Evolutionary conservation across 441 rosid genomes (phyloP), one percentile per base, ranked within the genome.

Genomic region (Erodium texanum): DNA sequence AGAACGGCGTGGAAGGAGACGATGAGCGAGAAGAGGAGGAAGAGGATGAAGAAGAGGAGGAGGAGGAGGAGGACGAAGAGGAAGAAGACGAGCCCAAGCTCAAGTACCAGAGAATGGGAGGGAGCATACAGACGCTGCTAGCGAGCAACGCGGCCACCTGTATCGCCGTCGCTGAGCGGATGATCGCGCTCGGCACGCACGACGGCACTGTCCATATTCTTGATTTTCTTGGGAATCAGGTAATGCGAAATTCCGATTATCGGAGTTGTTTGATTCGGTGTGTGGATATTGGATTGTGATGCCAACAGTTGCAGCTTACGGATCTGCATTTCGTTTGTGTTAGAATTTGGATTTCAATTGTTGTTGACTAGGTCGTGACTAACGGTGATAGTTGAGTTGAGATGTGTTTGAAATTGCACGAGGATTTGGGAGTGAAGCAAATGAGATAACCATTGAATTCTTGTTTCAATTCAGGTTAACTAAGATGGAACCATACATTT

Each of bases 171-270:
- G 97, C 97, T 0, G 96, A 90, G 71, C 83, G 98, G 56, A 89
- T 95, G 98, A 90, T 95, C 82, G 98, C 97, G 11, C 96, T 95
- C 56, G 99, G 99, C 23, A 90, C 98, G 1, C 90, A 85, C 58
- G 96, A 77, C 45, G 99, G 99, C 20, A 77, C 88, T 19, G 89
- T 95, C 7, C 96, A 89, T 77, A 92, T 95, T 73, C 97, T 95
- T 68, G 99, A 92, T 84, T 92, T 95, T 68, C 81, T 92, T 20
- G 99, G 99, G 15, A 92, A 95, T 78, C 98, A 95, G 97, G 99
- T 80, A 7, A 64, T 20, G 58, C 14, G 6, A 65, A 65, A 27
- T 23, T 36, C 16, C 23, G 7, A 7, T 22, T 24, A 24, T 20
- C 2, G 24, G 36, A 32, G 36, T 32, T 32, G 36, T 32, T 32